phyloP scores from a whole-genome alignment of 1,284 basidiomycete species.

The Athelia psychrophila region DNA sequence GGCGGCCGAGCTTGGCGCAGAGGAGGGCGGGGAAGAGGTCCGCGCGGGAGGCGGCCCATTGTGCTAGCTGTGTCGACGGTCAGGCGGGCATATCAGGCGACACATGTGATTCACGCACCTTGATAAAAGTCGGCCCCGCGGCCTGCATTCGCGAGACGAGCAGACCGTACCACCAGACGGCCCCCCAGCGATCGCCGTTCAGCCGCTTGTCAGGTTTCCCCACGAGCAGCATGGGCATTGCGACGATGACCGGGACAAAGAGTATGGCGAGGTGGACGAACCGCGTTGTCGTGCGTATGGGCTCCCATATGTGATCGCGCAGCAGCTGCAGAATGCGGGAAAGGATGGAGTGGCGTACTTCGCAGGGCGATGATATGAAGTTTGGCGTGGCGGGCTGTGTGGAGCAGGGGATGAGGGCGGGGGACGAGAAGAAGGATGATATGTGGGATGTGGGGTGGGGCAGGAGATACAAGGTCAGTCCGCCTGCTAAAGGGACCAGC shows the following conservation, averaged over 20 bases:
- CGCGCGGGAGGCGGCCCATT: slow-evolving; percentile 96
- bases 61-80: slow-evolving; percentile 66
- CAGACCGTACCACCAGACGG: slow-evolving; percentile 94
- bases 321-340: slow-evolving; percentile 44
- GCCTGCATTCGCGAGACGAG: slow-evolving; percentile 90
- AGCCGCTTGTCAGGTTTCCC: slow-evolving; percentile 56
- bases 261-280: slow-evolving; percentile 84
- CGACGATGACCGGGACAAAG: slow-evolving; percentile 87
- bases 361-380: slow-evolving; percentile 61
- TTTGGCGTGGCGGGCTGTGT: slow-evolving; percentile 17
- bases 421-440: slow-evolving; percentile 52
- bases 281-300: slow-evolving; percentile 78
- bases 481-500: slow-evolving; percentile 55
- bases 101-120: slow-evolving; percentile 47
- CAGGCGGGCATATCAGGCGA: too few species aligned
- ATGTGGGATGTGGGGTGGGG: slow-evolving; percentile 35
- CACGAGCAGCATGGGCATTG: slow-evolving; percentile 83
- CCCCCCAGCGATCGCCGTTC: slow-evolving; percentile 78
- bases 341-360: slow-evolving; percentile 46
- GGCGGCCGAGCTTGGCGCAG: slow-evolving; percentile 81
- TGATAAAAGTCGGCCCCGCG: slow-evolving; percentile 97
- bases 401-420: slow-evolving; percentile 61
- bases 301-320: slow-evolving; percentile 73
- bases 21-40: slow-evolving; percentile 95
- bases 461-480: slow-evolving; percentile 43